Evolutionary conservation across 2,329 filamentous ascomycete species (phyloP), one percentile per base, ranked within the genome.

Genomic region (Cryoendolithus antarcticus): DNA sequence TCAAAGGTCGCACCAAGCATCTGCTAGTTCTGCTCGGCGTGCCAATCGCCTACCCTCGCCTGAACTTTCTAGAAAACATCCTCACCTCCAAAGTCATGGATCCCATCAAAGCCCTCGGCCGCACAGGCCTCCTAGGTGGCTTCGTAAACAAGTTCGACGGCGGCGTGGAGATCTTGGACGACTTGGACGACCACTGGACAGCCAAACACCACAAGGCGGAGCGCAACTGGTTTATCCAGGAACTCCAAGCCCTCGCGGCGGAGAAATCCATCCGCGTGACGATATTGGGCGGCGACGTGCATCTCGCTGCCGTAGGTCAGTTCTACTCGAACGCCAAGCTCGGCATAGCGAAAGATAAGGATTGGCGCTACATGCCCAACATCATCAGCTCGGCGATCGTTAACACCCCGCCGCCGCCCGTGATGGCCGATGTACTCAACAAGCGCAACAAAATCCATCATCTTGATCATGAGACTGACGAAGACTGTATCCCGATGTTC

Each of bases 291-390:
- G 91, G 93, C 29, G 91, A 96, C 55, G 91, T 96, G 12, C 88
- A 96, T 60, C 71, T 98, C 19, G 88, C 82, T 9, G 91, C 86
- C 6, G 75, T 95, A 30, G 91, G 91, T 2, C 88, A 94, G 50
- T 96, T 98, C 63, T 95, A 89, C 63, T 91, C 85, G 7, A 93
- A 93, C 56, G 80, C 86, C 9, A 91, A 86, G 59, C 69, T 89
- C 13, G 72, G 79, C 4, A 67, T 94, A 27, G 67, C 83, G 3
- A 96, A 95, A 60, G 85, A 96, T 62, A 79, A 78, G 48, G 91
- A 98, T 58, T 88, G 91, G 54, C 75, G 91, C 45, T 98, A 98
- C 58, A 98, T 98, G 82, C 84, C 86, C 4, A 98, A 98, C 53
- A 66, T 98, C 43, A 78, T 96, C 49, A 93, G 86, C 1, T 95